Percentiles rank a stretch among this genome's conserved stretches.
Evolutionary conservation across 495 filamentous ascomycete species (phyloP).

Genomic region (Xanthoparmelia taractica): DNA sequence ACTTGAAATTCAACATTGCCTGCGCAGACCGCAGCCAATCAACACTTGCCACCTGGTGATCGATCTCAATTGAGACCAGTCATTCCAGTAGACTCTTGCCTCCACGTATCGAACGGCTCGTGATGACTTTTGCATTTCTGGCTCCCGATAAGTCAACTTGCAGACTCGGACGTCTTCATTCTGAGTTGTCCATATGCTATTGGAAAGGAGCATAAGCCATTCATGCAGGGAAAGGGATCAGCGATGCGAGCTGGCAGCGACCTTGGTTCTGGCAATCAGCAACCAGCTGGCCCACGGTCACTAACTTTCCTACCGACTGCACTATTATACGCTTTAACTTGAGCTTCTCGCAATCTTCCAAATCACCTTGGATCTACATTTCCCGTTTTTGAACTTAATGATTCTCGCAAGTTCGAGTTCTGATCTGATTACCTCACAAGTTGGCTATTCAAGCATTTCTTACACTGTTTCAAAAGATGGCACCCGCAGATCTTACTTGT

Average conservation of each 20-base stretch:
- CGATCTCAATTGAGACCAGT: background rate
- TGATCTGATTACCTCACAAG: too few relatives aligned
- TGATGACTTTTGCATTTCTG: conserved; percentile 8
- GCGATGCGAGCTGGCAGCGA: conserved; percentile 4
- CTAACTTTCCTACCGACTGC: background rate
- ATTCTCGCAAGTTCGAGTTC: too few relatives aligned
- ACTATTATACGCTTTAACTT: background rate
- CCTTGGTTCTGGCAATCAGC: background rate
- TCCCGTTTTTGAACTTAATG: background rate
- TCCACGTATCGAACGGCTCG: conserved; percentile 4
- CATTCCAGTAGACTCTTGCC: conserved; percentile 3
- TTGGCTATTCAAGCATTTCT: background rate
- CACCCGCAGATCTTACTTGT: background rate
- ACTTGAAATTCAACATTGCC: too few relatives aligned
- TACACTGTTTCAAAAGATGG: conserved; percentile 1
- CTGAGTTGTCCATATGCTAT: conserved; percentile 10
- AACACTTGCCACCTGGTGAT: conserved; percentile 1
- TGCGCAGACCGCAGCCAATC: background rate
- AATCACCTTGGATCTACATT: background rate
- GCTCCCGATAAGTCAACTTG: conserved; percentile 3
- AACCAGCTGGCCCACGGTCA: background rate
- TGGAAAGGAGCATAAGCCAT: conserved; percentile 1
- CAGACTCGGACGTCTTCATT: conserved; percentile 8
- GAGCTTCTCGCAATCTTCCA: background rate
- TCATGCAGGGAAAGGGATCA: conserved; percentile 6